These are phyloP conservation scores for Mycena olivaceomarginata DNA, from an alignment of 768 basidiomycete genomes.

Conservation along the genomic window DNA sequence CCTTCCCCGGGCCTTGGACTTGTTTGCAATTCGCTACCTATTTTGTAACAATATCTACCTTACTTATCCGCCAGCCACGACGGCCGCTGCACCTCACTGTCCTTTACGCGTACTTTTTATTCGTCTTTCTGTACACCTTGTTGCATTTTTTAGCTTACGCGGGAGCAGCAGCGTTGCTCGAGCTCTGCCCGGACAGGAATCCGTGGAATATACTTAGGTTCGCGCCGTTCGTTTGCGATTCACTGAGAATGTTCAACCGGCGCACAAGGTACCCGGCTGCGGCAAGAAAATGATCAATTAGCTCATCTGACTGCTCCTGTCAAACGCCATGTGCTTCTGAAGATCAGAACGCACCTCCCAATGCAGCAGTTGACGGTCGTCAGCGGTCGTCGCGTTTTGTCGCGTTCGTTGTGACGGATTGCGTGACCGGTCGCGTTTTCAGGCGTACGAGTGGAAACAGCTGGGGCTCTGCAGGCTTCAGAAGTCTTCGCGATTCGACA, in stretches of 20 bases:
- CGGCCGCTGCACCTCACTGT: conserved; percentile 45
- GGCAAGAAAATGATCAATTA: neutral
- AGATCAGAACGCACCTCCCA: neutral
- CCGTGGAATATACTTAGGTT: conserved; percentile 39
- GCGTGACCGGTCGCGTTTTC: neutral
- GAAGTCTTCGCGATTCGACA: too few relatives aligned
- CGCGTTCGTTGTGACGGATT: neutral
- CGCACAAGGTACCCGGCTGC: too few relatives aligned
- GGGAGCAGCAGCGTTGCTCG: conserved; percentile 23
- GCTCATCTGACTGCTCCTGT: neutral
- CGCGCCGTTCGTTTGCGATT: neutral
- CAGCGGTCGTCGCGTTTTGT: too few relatives aligned
- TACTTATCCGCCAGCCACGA: conserved; percentile 2
- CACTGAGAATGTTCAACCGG: neutral
- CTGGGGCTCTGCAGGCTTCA: too few relatives aligned
- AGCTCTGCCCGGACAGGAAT: conserved; percentile 40
- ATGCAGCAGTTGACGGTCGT: too few relatives aligned
- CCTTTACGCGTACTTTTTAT: conserved; percentile 27
- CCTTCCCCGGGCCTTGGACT: conserved; percentile 33
- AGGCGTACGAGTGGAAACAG: too few relatives aligned
- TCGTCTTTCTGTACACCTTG: conserved; percentile 35
- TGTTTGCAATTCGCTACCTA: conserved; percentile 28
- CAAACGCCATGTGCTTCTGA: conserved; percentile 3
- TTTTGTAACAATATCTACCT: conserved; percentile 31
- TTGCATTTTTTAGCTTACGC: conserved; percentile 42